These are phyloP conservation scores for Penicillium brasilianum DNA, from an alignment of 2,329 filamentous ascomycete genomes.

Conservation along the genomic window DNA sequence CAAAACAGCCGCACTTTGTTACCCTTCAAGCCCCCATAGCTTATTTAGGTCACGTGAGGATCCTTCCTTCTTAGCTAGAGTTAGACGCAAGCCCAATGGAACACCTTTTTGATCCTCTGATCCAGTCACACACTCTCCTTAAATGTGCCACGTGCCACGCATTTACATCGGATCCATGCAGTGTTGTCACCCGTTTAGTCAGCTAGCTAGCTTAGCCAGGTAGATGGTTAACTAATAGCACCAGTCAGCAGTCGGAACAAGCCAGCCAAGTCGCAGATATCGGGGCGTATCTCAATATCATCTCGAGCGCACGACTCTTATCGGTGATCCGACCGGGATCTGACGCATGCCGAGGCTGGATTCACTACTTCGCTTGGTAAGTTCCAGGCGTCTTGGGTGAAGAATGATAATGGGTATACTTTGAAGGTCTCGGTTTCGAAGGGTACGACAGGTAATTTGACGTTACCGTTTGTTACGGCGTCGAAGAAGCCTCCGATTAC, in stretches of 20 bases:
- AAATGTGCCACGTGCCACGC: no score
- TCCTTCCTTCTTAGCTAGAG: no score
- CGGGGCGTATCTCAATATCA: conserved; percentile 12
- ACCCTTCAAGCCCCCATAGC: no score
- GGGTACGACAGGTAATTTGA: conserved; percentile 30
- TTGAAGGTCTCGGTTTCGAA: conserved; percentile 31
- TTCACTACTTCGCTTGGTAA: conserved; percentile 54
- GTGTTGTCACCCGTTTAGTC: no score
- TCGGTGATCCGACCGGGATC: conserved; percentile 36
- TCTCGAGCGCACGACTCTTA: conserved; percentile 20
- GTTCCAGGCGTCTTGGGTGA: conserved; percentile 40
- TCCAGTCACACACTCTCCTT: no score
- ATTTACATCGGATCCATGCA: no score
- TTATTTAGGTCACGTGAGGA: no score
- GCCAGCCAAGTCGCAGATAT: neutral
- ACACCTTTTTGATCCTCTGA: no score
- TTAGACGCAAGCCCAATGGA: no score
- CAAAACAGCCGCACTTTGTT: no score
- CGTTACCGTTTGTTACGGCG: conserved; percentile 29
- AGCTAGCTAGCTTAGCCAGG: no score
- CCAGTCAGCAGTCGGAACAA: neutral
- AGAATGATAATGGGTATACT: conserved; percentile 21
- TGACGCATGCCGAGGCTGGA: conserved; percentile 51
- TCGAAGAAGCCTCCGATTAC: conserved; percentile 32
- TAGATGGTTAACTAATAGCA: no score